Percentiles rank a stretch among this genome's conserved stretches.
Evolutionary conservation across 1,139 yeast genomes (phyloP).

Genomic region (Lipomyces yarrowii): DNA sequence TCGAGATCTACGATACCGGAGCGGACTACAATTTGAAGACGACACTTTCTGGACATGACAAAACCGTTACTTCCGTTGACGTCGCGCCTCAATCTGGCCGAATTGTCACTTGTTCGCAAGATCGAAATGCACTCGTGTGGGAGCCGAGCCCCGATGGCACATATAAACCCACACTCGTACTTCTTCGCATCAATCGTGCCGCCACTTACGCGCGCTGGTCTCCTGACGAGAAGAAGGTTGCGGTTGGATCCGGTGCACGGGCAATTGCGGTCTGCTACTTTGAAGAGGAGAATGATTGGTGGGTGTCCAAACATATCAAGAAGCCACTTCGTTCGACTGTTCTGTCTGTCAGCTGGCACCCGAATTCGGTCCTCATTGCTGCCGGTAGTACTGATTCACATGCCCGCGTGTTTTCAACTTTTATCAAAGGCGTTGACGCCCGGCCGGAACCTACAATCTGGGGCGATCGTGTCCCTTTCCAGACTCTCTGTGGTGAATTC

Average conservation of each 20-base stretch:
- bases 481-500: constrained; percentile 86
- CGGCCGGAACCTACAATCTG: constrained; percentile 82
- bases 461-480: constrained; percentile 97
- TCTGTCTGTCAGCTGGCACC: constrained; percentile 89
- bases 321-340: constrained; percentile 90
- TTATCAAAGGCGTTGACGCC: constrained; percentile 81
- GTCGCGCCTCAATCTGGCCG: constrained; percentile 78
- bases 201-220: constrained; percentile 96
- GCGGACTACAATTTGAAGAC: constrained; percentile 55
- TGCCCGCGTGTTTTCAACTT: constrained; percentile 91
- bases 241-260: constrained; percentile 95
- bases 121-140: constrained; percentile 97
- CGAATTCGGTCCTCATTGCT: constrained; percentile 84
- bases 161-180: constrained; percentile 86
- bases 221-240: constrained; percentile 89
- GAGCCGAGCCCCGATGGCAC: constrained; percentile 60
- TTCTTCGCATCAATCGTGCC: constrained; percentile 89
- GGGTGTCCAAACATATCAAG: constrained; percentile 96
- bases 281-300: constrained; percentile 97
- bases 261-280: constrained; percentile 94
- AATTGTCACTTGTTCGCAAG: constrained; percentile 96
- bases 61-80: constrained; percentile 92
- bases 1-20: constrained; percentile 66
- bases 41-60: constrained; percentile 81
- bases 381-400: constrained; percentile 96